Evolutionary conservation across 495 filamentous ascomycete species (phyloP), one percentile per base, ranked within the genome.

Genomic region (Podospora didyma): DNA sequence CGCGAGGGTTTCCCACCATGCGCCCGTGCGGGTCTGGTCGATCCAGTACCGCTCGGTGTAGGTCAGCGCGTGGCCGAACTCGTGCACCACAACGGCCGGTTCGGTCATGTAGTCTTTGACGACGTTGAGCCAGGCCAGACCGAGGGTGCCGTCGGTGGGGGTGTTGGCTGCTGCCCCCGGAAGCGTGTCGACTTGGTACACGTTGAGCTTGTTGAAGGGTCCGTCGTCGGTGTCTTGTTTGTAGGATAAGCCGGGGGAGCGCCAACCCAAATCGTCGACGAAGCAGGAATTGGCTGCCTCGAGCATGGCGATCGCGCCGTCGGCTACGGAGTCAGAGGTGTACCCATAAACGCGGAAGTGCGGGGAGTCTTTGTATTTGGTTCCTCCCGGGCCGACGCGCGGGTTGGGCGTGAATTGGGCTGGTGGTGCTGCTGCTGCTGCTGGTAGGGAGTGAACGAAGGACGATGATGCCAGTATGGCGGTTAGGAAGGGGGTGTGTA

Each of bases 1-100:
- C 1, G 75, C 75, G 2, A 75, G 57, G 4, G 75, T 70, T 52
- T 78, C 75, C 75, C 75, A 78, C 74, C 74, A 76, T 0, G 75
- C 75, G 2, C 75, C 75, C 0, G 75, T 77, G 1, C 72, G 57
- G 5, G 50, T 60, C 42, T 78, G 74, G 56, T 78, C 61, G 49
- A 76, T 67, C 75, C 75, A 78, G 37, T 66, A 72, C 17, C 64
- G 56, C 52, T 70, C 73, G 9, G 62, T 60, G 46, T 76, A 78
- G 0, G 71, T 73, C 39, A 78, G 60, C 1, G 70, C 73, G 51
- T 78, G 75, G 5, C 75, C 75, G 47, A 73, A 78, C 55, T 78
- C 75, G 48, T 78, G 75, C 17, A 75, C 73, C 0, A 67, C 66
- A 2, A 76, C 65, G n/a, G 54, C 57, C 7, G 75, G 70, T 7